phyloP scores from a whole-genome alignment of 768 basidiomycete genomes.

The Kwoniella bestiolae region DNA sequence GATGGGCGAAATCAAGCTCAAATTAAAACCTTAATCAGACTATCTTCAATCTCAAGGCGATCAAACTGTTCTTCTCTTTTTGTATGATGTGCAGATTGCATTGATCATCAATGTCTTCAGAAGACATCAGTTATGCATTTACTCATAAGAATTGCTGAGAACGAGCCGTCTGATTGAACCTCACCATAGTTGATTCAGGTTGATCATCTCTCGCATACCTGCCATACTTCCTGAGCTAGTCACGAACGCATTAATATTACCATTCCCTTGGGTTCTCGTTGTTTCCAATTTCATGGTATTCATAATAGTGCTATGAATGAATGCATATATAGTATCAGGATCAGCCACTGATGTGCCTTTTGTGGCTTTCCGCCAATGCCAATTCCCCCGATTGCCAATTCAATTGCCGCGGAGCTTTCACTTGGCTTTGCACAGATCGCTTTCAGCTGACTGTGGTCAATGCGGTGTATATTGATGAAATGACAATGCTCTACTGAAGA shows the following conservation, averaged over 20 bases:
- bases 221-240: background rate
- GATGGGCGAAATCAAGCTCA: no score
- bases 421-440: background rate
- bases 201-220: no score
- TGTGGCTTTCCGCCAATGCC: no score
- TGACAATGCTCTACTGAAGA: background rate
- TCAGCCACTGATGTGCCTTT: background rate
- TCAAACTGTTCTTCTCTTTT: no score
- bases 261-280: background rate
- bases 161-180: background rate
- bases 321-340: background rate
- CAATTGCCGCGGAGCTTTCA: background rate
- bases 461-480: background rate
- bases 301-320: background rate
- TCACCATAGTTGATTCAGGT: background rate
- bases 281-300: background rate
- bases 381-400: no score
- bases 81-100: no score
- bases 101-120: no score
- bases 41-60: no score
- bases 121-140: background rate
- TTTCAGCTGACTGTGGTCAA: background rate
- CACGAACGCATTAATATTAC: background rate
- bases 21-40: no score
- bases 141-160: background rate